Conservation (phyloP, 176 grass and related monocot genomes). For the Secale cereale region DNA sequence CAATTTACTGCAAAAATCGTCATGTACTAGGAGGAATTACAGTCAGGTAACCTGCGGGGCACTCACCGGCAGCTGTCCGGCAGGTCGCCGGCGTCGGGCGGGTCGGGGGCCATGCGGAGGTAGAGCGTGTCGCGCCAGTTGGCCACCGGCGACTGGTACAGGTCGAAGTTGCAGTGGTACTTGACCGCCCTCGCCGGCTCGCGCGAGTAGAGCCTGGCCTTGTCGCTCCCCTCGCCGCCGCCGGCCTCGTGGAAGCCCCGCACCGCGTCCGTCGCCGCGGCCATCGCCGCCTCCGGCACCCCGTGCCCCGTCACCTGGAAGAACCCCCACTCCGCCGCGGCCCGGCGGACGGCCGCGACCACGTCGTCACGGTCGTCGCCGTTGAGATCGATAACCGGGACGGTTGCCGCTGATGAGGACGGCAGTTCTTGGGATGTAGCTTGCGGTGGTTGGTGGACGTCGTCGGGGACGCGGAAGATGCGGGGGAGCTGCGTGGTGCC, state of each 20-base stretch:
- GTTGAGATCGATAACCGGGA: constrained; percentile 43
- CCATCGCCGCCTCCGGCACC: constrained; percentile 19
- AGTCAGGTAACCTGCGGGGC: too few relatives aligned
- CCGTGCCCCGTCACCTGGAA: constrained; percentile 58
- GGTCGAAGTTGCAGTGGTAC: constrained; percentile 67
- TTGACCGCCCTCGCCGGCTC: constrained; percentile 37
- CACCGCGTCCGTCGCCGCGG: background rate
- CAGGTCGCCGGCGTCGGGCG: constrained; percentile 32
- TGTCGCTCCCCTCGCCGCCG: constrained; percentile 34
- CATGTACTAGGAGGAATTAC: background rate
- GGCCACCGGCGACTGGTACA: constrained; percentile 43
- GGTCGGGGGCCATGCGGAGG: constrained; percentile 54
- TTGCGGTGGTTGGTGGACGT: background rate
- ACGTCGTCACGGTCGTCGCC: background rate
- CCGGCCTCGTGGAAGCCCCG: constrained; percentile 45
- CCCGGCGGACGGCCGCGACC: constrained; percentile 14
- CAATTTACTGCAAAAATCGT: too few relatives aligned
- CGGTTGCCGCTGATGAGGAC: background rate
- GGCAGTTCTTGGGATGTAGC: background rate
- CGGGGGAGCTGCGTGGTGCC: constrained; percentile 32
- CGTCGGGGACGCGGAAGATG: constrained; percentile 33
- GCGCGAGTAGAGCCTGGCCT: constrained; percentile 55
- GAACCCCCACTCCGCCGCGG: constrained; percentile 48
- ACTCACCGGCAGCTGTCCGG: constrained; percentile 39
- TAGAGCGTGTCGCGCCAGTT: constrained; percentile 72